Conservation (phyloP, 805 yeast genomes). For the Wickerhamiella kurtzmanii region DNA sequence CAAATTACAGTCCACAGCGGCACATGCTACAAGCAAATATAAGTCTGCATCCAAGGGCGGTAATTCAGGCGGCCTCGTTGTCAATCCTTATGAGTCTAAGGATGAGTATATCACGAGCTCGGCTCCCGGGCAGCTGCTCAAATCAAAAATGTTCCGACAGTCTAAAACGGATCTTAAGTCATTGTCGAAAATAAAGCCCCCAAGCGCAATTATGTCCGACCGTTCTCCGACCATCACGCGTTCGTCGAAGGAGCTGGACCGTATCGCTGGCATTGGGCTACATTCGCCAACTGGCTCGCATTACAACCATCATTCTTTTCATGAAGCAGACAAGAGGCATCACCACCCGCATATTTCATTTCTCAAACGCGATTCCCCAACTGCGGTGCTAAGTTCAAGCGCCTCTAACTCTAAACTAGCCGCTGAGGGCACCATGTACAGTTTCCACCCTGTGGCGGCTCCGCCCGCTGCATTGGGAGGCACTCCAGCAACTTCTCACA, state of each 20-base stretch:
- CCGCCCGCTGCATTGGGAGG: neutral
- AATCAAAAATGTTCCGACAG: conserved; percentile 26
- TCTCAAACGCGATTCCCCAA: conserved; percentile 28
- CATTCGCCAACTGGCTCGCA: conserved; percentile 9
- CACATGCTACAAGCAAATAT: conserved; percentile 18
- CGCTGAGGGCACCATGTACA: conserved; percentile 31
- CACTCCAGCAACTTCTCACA: conserved; percentile 7
- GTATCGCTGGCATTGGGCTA: conserved; percentile 27
- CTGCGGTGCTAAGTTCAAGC: conserved; percentile 29
- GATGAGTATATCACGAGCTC: conserved; percentile 1
- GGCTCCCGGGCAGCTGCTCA: conserved; percentile 11
- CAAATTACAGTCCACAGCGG: conserved; percentile 21
- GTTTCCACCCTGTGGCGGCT: conserved; percentile 22
- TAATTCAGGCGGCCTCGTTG: conserved; percentile 2
- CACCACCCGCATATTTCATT: conserved; percentile 24
- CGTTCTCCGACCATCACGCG: conserved; percentile 25
- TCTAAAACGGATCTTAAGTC: conserved; percentile 20
- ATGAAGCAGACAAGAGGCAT: conserved; percentile 8
- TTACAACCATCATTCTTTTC: conserved; percentile 8
- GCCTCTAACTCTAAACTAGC: conserved; percentile 32
- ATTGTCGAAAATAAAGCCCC: conserved; percentile 16
- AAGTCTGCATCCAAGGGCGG: conserved; percentile 2
- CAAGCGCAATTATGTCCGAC: conserved; percentile 19
- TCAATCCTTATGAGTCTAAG: neutral
- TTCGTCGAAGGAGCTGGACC: conserved; percentile 24